phyloP scores from a whole-genome alignment of 805 yeast species.

The Kuraishia borneana region DNA sequence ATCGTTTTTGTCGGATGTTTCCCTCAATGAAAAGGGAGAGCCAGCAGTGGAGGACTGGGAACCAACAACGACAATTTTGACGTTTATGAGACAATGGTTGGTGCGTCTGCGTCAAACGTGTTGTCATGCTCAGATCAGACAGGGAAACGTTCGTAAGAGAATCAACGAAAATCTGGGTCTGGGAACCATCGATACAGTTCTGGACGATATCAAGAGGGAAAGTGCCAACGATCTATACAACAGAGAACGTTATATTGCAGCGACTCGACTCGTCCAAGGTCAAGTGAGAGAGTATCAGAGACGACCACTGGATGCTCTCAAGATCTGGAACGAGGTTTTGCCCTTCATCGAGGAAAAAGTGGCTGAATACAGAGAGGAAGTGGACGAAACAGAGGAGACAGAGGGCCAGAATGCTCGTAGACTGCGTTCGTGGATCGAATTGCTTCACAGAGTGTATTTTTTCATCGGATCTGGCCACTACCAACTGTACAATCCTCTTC shows the following conservation, averaged over 20 bases:
- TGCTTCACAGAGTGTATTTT: slow-evolving; percentile 69
- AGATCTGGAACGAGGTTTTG: slow-evolving; percentile 29
- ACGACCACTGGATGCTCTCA: slow-evolving; percentile 38
- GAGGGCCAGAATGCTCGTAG: slow-evolving; percentile 6
- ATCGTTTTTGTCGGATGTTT: slow-evolving; percentile 47
- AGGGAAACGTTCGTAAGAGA: slow-evolving; percentile 1
- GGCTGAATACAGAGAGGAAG: slow-evolving; percentile 7
- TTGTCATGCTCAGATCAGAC: slow-evolving; percentile 53
- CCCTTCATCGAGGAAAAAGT: slow-evolving; percentile 17
- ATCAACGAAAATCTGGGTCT: slow-evolving; percentile 12
- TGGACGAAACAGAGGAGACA: slow-evolving; percentile 1
- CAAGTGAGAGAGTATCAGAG: slow-evolving; percentile 53
- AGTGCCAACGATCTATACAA: slow-evolving; percentile 38
- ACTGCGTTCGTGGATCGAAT: slow-evolving; percentile 40
- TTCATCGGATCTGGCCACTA: slow-evolving; percentile 66
- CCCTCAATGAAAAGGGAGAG: slow-evolving; percentile 37
- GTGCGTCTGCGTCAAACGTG: slow-evolving; percentile 64
- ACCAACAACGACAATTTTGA: slow-evolving; percentile 27
- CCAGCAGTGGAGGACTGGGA: slow-evolving; percentile 40
- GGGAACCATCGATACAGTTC: slow-evolving; percentile 55
- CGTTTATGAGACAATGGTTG: slow-evolving; percentile 59
- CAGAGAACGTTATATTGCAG: slow-evolving; percentile 35
- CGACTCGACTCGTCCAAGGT: slow-evolving; percentile 46
- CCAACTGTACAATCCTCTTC: slow-evolving; percentile 33
- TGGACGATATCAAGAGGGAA: slow-evolving; percentile 49